Evolutionary conservation across 2,329 filamentous ascomycete genomes (phyloP), one percentile per base, ranked within the genome.

Genomic region (Myriangium duriaei): DNA sequence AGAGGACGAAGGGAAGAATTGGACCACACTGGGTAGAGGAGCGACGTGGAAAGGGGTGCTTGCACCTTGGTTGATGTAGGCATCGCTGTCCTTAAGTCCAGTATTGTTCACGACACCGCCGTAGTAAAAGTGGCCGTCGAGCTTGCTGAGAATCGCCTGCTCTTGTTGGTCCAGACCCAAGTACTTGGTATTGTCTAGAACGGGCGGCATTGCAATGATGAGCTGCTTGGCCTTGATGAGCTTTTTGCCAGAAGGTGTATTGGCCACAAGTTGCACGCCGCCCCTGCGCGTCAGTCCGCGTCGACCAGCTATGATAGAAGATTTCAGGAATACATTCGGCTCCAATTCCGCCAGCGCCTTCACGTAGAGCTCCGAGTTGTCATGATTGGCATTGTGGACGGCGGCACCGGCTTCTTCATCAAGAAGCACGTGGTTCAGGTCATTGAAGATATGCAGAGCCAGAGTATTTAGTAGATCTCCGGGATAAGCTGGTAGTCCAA

Each of bases 41-140:
- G 31, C n/a, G n/a, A 40, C 4, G 21, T 36, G 11, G 6, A 11
- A 32, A 2, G 38, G 17, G 3, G 31, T 13, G 19, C 36, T 26
- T 11, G 19, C 12, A 21, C 17, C 30, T 31, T 16, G 15, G 32
- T 40, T 40, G 32, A 15, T 11, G 21, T 28, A 35, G 31, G 10
- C 4, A 13, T 42, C 7, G 11, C 35, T 42, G 4, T 45, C 39
- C 1, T 51, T 47, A 3, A 63, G 37, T 2, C 55, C 55, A 7
- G 58, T 61, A 33, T 60, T 57, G 6, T 51, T 53, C 5, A 64
- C 35, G 0, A 64, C 29, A 1, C 44, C 52, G 1, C 52, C 54
- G 42, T 61, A 65, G 47, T 60, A 64, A 4, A 42, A 52, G 1
- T 45, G 51, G 32, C 51, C 51, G 10, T 11, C 34, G 42, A 59